Evolutionary conservation across 1,284 basidiomycete species (phyloP).

Genomic region (Hypsizygus ulmarius): DNA sequence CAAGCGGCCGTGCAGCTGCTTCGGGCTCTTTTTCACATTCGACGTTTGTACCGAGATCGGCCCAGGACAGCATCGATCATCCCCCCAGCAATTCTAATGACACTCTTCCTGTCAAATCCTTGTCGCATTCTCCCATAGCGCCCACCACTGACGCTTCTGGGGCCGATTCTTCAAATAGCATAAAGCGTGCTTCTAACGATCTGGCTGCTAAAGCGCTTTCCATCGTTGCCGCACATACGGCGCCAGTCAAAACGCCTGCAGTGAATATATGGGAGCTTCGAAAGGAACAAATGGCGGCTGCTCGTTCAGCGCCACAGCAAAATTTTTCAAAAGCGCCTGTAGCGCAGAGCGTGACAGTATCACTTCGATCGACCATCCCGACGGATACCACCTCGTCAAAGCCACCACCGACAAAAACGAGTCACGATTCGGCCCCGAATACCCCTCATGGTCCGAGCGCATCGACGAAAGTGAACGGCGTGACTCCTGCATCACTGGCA

Average conservation of each 20-base stretch:
- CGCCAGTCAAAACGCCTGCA: slow-evolving; percentile 27
- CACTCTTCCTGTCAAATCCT: slow-evolving; percentile 1
- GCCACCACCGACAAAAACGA: slow-evolving; percentile 3
- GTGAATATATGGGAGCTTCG: slow-evolving; percentile 51
- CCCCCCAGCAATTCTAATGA: slow-evolving; percentile 2
- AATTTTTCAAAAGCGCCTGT: slow-evolving; percentile 11
- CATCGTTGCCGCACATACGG: slow-evolving; percentile 22
- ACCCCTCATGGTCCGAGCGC: slow-evolving; percentile 14
- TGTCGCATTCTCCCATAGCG: not conserved
- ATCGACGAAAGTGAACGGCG: slow-evolving; percentile 3
- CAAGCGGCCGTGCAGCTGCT: not conserved
- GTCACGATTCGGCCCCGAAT: slow-evolving; percentile 9
- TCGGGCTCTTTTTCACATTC: slow-evolving; percentile 10
- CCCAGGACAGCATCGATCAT: not conserved
- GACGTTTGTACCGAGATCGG: not conserved
- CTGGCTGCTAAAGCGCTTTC: slow-evolving; percentile 21
- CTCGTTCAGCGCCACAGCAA: slow-evolving; percentile 22
- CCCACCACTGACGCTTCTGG: slow-evolving; percentile 1
- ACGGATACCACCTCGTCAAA: not conserved
- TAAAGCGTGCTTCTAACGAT: slow-evolving; percentile 14
- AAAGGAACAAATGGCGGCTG: slow-evolving; percentile 44
- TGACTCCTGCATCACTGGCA: not conserved
- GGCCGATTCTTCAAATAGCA: slow-evolving; percentile 3
- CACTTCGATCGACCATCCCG: not conserved
- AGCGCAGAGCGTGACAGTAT: slow-evolving; percentile 7